Evolutionary conservation across 768 basidiomycete species (phyloP).

Genomic region (Clitopilus hobsonii): DNA sequence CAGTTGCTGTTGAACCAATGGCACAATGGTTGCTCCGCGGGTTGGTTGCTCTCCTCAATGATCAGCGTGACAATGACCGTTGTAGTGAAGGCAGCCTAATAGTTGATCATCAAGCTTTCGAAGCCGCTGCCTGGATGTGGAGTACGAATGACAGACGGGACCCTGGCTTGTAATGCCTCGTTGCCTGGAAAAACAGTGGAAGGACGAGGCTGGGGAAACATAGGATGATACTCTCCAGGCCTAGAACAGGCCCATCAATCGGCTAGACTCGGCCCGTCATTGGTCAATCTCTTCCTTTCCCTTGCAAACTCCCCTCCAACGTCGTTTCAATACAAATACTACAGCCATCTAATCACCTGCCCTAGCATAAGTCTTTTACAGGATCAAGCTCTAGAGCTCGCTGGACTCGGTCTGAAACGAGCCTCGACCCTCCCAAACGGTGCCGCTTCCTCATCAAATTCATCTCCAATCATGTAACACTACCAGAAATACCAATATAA

Average conservation of each 20-base stretch:
- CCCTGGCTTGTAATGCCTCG: neutral
- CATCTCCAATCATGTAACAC: too few relatives aligned
- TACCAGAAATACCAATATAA: too few relatives aligned
- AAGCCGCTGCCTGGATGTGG: neutral
- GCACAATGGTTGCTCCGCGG: neutral
- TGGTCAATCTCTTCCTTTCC: neutral
- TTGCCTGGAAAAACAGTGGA: constrained; percentile 1
- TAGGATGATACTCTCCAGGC: neutral
- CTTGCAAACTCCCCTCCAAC: neutral
- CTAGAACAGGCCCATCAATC: neutral
- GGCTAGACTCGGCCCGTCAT: neutral
- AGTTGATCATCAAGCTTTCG: neutral
- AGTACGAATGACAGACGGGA: neutral
- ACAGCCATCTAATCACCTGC: neutral
- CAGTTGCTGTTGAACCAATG: neutral
- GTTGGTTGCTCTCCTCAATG: neutral
- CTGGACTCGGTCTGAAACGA: neutral
- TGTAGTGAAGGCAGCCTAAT: neutral
- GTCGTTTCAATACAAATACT: neutral
- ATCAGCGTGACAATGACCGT: neutral
- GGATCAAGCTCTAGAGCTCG: neutral
- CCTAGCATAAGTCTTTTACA: neutral
- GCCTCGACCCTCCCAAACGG: neutral
- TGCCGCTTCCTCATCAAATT: neutral
- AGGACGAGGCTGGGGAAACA: neutral